Conservation (phyloP, 1,284 basidiomycete genomes). For the Trichosporon faecale region DNA sequence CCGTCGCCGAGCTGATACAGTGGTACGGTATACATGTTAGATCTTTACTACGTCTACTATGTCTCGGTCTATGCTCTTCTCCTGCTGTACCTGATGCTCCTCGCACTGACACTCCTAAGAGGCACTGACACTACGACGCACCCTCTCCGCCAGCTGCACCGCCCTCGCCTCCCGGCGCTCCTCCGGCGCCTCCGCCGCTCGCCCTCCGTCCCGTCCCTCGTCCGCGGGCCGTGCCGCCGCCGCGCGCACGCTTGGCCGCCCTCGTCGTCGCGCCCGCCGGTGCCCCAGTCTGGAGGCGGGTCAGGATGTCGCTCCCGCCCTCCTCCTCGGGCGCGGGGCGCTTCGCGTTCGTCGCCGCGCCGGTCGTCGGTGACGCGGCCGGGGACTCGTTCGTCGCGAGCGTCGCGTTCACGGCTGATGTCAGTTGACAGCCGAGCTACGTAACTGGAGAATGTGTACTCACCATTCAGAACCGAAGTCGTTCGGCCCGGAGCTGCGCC, state of each 20-base stretch:
- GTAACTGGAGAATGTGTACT: not conserved
- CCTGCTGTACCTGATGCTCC: too few relatives aligned
- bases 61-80: not conserved
- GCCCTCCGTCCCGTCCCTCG: slow-evolving; percentile 19
- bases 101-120: not conserved
- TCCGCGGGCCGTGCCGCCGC: slow-evolving; percentile 16
- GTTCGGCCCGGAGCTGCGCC: slow-evolving; percentile 15
- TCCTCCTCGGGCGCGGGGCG: slow-evolving; percentile 22
- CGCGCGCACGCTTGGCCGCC: slow-evolving; percentile 22
- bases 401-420: slow-evolving; percentile 46
- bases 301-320: slow-evolving; percentile 19
- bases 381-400: slow-evolving; percentile 21
- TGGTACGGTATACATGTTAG: slow-evolving; percentile 10
- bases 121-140: not conserved
- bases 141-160: not conserved
- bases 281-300: slow-evolving; percentile 13
- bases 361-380: not conserved
- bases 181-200: slow-evolving; percentile 9
- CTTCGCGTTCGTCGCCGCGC: slow-evolving; percentile 6
- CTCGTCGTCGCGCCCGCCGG: slow-evolving; percentile 7
- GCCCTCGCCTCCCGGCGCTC: not conserved
- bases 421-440: not conserved
- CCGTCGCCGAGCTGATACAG: not conserved
- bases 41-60: not conserved
- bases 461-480: slow-evolving; percentile 13